These are phyloP conservation scores for Ambrosiella xylebori DNA, from an alignment of 2,329 filamentous ascomycete species.

Conservation along the genomic window DNA sequence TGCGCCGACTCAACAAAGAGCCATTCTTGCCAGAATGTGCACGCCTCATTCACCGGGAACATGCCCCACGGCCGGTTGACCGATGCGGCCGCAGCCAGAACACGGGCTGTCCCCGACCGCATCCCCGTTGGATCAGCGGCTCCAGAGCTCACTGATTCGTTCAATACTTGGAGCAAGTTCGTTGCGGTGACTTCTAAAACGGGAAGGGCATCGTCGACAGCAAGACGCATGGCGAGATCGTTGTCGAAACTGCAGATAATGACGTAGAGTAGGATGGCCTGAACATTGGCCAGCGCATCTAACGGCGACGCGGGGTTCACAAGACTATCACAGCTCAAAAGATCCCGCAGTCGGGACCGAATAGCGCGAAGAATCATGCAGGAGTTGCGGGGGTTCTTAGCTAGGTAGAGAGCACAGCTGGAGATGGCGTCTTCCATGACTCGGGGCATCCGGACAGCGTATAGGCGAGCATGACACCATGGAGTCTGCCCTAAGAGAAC, in stretches of 20 bases:
- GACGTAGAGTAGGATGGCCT: conserved; percentile 29
- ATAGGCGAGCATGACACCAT: conserved; percentile 36
- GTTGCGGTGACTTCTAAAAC: neutral
- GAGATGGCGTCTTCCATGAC: conserved; percentile 35
- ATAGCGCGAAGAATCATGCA: conserved; percentile 32
- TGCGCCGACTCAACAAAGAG: conserved; percentile 35
- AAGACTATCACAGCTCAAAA: conserved; percentile 21
- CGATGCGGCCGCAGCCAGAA: neutral
- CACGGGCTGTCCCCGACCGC: neutral
- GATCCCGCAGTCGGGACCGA: conserved; percentile 25
- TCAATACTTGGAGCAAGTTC: neutral
- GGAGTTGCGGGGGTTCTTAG: conserved; percentile 31
- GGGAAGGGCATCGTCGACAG: conserved; percentile 19
- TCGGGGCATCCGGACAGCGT: conserved; percentile 32
- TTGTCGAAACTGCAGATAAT: conserved; percentile 29
- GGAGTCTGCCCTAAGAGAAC: conserved; percentile 31
- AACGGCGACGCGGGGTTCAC: conserved; percentile 16
- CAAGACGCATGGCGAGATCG: conserved; percentile 21
- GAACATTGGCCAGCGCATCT: conserved; percentile 22
- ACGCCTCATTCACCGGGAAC: conserved; percentile 20
- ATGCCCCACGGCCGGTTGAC: conserved; percentile 9
- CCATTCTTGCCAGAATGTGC: conserved; percentile 32
- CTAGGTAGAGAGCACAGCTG: conserved; percentile 34
- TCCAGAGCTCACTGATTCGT: neutral
- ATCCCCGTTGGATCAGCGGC: neutral